Percentiles rank a stretch among this genome's conserved stretches.
Evolutionary conservation across 768 basidiomycete species (phyloP).

Genomic region (Tricholoma hemisulphureum): DNA sequence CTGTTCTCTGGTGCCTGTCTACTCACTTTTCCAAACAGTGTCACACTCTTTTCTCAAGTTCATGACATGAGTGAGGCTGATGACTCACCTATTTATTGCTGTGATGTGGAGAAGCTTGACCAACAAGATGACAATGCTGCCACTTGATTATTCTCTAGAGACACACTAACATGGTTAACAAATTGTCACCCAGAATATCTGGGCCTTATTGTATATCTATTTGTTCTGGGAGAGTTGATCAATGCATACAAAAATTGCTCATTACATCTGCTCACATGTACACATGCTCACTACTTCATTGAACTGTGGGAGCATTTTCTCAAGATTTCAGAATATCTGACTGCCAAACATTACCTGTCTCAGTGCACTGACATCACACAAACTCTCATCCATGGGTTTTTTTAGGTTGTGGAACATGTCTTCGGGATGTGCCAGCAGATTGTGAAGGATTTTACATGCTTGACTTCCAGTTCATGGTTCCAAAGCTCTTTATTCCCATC

Average conservation of each 20-base stretch:
- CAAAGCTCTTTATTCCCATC: conserved; percentile 23
- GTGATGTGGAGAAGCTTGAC: conserved; percentile 39
- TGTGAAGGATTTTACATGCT: conserved; percentile 35
- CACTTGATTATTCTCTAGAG: conserved; percentile 35
- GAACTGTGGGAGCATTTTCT: conserved; percentile 29
- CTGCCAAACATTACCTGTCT: conserved; percentile 29
- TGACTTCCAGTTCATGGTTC: conserved; percentile 28
- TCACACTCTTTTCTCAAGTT: conserved; percentile 20
- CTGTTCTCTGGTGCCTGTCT: conserved; percentile 29
- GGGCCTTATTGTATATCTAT: conserved; percentile 35
- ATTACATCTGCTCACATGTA: conserved; percentile 23
- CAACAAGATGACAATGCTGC: conserved; percentile 47
- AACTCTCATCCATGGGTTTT: conserved; percentile 29
- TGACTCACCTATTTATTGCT: conserved; percentile 17
- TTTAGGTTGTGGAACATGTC: conserved; percentile 32
- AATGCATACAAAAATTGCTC: conserved; percentile 37
- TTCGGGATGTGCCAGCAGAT: conserved; percentile 29
- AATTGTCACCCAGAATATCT: conserved; percentile 22
- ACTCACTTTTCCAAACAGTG: conserved; percentile 22
- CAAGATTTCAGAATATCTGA: conserved; percentile 13
- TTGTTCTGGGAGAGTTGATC: conserved; percentile 26
- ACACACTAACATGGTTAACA: conserved; percentile 22
- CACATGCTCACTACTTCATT: conserved; percentile 29
- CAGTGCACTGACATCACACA: conserved; percentile 32
- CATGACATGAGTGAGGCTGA: conserved; percentile 14